phyloP scores from a whole-genome alignment of 805 yeast genomes.

The Candida dajiaensis region DNA sequence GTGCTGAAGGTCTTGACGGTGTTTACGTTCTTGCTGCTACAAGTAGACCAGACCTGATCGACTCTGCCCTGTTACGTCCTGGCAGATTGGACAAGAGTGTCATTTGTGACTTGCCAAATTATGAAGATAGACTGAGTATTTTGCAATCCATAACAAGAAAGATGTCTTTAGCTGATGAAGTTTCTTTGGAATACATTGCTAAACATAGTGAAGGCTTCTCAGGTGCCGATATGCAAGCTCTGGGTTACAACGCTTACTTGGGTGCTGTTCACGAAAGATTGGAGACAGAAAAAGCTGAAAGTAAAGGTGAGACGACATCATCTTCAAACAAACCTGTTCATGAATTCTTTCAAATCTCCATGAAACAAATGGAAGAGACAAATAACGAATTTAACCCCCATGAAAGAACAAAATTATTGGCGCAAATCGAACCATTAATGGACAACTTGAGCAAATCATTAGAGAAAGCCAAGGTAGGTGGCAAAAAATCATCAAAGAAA shows the following conservation, averaged over 20 bases:
- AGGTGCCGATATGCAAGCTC: constrained; percentile 93
- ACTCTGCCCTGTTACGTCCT: constrained; percentile 90
- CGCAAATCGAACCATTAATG: constrained; percentile 38
- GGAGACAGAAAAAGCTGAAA: constrained; percentile 35
- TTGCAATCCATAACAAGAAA: constrained; percentile 50
- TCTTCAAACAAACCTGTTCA: constrained; percentile 13
- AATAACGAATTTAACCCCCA: constrained; percentile 27
- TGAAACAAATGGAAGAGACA: constrained; percentile 14
- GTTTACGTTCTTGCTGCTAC: constrained; percentile 97
- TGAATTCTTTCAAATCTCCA: constrained; percentile 40
- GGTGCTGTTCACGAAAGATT: constrained; percentile 75
- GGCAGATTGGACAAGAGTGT: constrained; percentile 93
- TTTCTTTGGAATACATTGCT: constrained; percentile 53
- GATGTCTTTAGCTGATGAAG: constrained; percentile 48
- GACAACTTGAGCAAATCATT: constrained; percentile 9
- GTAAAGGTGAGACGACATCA: constrained; percentile 15
- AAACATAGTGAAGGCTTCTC: constrained; percentile 66
- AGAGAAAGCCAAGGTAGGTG: not conserved
- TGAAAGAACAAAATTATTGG: constrained; percentile 35
- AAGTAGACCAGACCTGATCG: constrained; percentile 91
- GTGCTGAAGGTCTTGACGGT: constrained; percentile 96
- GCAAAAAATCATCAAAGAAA: constrained; percentile 6
- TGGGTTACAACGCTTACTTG: constrained; percentile 86
- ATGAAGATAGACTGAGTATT: constrained; percentile 68
- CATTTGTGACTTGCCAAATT: constrained; percentile 80